Conservation (phyloP, 345 rosid species). For the Acer negundo region DNA sequence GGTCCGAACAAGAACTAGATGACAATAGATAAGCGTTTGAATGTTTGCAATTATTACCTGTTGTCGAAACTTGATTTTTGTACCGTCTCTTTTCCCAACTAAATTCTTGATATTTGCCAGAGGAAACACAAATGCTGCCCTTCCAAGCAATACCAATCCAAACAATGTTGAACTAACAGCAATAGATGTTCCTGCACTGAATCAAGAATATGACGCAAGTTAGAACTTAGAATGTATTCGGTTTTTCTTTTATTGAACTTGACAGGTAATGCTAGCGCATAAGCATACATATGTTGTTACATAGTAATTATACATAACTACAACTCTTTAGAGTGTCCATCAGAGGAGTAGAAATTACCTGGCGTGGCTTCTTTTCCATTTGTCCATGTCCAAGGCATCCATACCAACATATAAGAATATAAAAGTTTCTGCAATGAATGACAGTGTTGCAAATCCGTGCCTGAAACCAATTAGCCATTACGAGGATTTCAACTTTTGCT, state of each 20-base stretch:
- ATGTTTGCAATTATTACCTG: constrained; percentile 40
- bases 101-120: constrained; percentile 49
- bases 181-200: constrained; percentile 47
- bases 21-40: background rate
- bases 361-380: constrained; percentile 58
- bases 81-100: constrained; percentile 23
- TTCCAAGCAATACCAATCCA: constrained; percentile 56
- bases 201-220: constrained; percentile 23
- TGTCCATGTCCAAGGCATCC: constrained; percentile 65
- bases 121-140: constrained; percentile 69
- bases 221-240: constrained; percentile 10
- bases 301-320: background rate
- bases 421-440: constrained; percentile 72
- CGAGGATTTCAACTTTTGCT: constrained; percentile 4
- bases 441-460: constrained; percentile 73
- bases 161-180: constrained; percentile 56
- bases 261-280: background rate
- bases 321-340: background rate
- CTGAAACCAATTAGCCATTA: constrained; percentile 41
- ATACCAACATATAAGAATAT: constrained; percentile 69
- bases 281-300: background rate
- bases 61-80: constrained; percentile 46
- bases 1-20: background rate
- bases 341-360: constrained; percentile 35
- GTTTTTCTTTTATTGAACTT: background rate